Conservation (phyloP, 106 monocot genomes). For the Dioscorea alata region DNA sequence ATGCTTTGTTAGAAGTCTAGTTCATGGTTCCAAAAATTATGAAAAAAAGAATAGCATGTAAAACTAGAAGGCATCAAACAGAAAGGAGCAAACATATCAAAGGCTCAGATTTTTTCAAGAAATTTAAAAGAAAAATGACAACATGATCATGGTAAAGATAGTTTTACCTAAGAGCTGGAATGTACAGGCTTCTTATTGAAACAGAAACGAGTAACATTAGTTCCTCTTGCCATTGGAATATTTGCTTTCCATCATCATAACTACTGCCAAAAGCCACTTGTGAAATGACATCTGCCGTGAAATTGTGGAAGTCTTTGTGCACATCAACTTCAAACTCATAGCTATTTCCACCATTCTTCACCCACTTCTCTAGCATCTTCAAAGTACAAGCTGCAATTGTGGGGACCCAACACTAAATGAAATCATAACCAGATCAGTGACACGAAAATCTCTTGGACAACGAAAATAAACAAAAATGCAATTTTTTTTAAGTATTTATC, state of each 20-base stretch:
- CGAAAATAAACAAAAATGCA: too few relatives aligned
- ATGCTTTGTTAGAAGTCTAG: too few relatives aligned
- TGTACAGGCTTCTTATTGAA: slow-evolving; percentile 54
- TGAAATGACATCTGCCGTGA: slow-evolving; percentile 65
- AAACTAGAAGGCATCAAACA: too few relatives aligned
- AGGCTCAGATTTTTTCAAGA: too few relatives aligned
- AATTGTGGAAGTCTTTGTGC: slow-evolving; percentile 50
- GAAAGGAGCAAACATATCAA: too few relatives aligned
- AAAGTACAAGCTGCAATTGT: slow-evolving; percentile 39
- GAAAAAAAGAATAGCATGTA: too few relatives aligned
- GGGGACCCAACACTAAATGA: slow-evolving; percentile 57
- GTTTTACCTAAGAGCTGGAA: slow-evolving; percentile 73
- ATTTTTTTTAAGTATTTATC: too few relatives aligned
- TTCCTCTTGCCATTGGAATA: slow-evolving; percentile 75
- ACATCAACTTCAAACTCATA: slow-evolving; percentile 72
- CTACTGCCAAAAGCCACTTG: slow-evolving; percentile 76
- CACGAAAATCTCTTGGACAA: too few relatives aligned
- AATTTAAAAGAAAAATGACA: too few relatives aligned
- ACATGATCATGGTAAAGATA: too few relatives aligned
- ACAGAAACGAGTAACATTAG: slow-evolving; percentile 56
- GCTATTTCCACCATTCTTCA: not conserved
- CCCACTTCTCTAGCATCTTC: slow-evolving; percentile 62
- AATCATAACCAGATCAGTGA: not conserved
- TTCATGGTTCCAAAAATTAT: too few relatives aligned
- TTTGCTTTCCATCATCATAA: slow-evolving; percentile 59